Evolutionary conservation across 306 rosid genomes (phyloP).

Genomic region (Lathyrus aphaca): DNA sequence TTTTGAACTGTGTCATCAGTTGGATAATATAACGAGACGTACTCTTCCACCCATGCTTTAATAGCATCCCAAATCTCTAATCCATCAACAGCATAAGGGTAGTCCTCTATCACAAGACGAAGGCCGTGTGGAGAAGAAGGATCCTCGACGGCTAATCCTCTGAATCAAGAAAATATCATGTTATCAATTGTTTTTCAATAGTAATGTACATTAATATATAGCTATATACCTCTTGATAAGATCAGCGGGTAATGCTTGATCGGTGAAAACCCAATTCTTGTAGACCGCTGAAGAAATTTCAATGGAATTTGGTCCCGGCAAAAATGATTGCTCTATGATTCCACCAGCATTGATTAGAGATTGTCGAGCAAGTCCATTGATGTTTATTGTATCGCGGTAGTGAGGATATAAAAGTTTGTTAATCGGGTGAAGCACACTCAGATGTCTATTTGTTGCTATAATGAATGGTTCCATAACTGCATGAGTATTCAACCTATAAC

Average conservation of each 20-base stretch:
- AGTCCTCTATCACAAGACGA: constrained; percentile 63
- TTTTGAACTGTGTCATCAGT: constrained; percentile 43
- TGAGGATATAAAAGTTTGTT: constrained; percentile 48
- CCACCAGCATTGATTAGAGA: constrained; percentile 44
- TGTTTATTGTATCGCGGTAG: constrained; percentile 49
- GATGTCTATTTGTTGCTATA: constrained; percentile 47
- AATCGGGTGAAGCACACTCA: constrained; percentile 50
- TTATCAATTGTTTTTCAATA: neutral
- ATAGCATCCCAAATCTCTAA: constrained; percentile 72
- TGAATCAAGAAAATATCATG: constrained; percentile 30
- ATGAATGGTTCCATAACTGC: constrained; percentile 69
- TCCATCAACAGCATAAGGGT: constrained; percentile 69
- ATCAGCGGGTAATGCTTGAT: constrained; percentile 54
- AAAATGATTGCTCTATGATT: constrained; percentile 44
- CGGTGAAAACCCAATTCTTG: constrained; percentile 48
- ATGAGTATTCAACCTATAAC: constrained; percentile 69
- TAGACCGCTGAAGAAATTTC: constrained; percentile 49
- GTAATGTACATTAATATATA: no score
- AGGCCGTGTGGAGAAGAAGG: constrained; percentile 57
- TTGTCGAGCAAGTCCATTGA: constrained; percentile 50
- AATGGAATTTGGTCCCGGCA: constrained; percentile 34
- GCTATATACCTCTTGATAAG: constrained; percentile 50
- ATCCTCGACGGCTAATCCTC: constrained; percentile 73
- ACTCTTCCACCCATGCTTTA: constrained; percentile 59
- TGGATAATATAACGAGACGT: constrained; percentile 53